These are phyloP conservation scores for grape (Vitis vinifera) DNA, from an alignment of 164 flowering plant genomes.

Conservation along the genomic window DNA sequence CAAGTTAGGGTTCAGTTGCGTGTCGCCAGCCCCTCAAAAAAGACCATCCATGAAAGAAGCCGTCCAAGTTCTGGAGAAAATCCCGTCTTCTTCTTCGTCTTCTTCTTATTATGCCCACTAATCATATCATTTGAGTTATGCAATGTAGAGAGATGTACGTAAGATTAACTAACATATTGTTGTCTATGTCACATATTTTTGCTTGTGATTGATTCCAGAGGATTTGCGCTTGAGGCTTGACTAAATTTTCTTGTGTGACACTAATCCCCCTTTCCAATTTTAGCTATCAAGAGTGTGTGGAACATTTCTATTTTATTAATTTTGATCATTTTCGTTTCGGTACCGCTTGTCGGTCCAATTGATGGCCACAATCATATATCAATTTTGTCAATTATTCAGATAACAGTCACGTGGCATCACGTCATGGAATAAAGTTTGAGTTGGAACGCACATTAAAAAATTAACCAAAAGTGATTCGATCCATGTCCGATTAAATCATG, in stretches of 20 bases:
- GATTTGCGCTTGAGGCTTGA: not conserved
- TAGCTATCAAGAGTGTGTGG: not conserved
- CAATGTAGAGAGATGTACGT: slow-evolving; percentile 33
- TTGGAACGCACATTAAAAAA: no score
- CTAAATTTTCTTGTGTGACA: not conserved
- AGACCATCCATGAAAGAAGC: slow-evolving; percentile 92
- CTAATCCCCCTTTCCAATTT: slow-evolving; percentile 10
- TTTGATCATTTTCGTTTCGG: no score
- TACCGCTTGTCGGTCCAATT: no score
- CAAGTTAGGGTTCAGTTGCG: slow-evolving; percentile 68
- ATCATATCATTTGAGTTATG: not conserved
- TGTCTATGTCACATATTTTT: slow-evolving; percentile 1
- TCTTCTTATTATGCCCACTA: slow-evolving; percentile 24
- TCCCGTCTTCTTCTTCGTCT: slow-evolving; percentile 41
- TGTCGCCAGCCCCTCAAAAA: slow-evolving; percentile 61
- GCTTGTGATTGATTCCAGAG: not conserved
- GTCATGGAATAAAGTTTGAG: no score
- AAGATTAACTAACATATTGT: slow-evolving; percentile 25
- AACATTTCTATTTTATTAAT: no score
- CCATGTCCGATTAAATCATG: no score
- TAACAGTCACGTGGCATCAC: no score
- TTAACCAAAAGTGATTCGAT: no score
- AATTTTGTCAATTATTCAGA: no score
- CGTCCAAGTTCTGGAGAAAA: slow-evolving; percentile 69
- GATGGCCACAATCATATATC: no score